phyloP scores from a whole-genome alignment of 139 green algal species.

The Coelastrella sp. region DNA sequence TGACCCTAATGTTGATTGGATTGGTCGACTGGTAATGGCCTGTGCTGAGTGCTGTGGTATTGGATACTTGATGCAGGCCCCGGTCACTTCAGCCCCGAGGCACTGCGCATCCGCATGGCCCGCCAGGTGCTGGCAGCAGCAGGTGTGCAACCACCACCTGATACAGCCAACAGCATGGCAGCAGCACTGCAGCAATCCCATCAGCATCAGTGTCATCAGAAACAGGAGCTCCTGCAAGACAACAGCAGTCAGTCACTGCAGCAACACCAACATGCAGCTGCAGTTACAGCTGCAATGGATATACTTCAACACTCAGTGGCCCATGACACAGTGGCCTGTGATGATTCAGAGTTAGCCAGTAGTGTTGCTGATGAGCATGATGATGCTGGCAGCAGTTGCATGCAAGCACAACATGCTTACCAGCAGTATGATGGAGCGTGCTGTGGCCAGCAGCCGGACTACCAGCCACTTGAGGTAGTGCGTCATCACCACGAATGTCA shows the following conservation, averaged over 20 bases:
- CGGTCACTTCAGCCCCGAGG: constrained; percentile 58
- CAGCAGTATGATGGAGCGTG: neutral
- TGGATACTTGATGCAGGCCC: constrained; percentile 32
- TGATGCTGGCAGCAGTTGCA: neutral
- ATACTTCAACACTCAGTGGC: neutral
- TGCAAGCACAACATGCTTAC: neutral
- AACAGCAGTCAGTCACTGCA: constrained; percentile 17
- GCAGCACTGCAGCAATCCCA: constrained; percentile 13
- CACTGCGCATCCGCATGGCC: constrained; percentile 64
- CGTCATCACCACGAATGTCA: neutral
- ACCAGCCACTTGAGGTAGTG: neutral
- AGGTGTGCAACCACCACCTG: constrained; percentile 16
- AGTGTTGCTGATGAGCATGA: neutral
- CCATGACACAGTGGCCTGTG: neutral
- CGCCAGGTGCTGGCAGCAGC: constrained; percentile 57
- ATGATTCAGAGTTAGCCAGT: neutral
- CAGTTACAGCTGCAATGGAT: constrained; percentile 14
- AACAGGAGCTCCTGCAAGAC: neutral
- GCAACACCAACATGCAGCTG: constrained; percentile 3
- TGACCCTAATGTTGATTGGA: neutral
- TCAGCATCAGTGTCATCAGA: neutral
- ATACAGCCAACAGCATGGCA: neutral
- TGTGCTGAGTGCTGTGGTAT: neutral
- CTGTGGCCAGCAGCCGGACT: neutral
- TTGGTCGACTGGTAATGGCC: neutral